phyloP scores from a whole-genome alignment of 1,284 basidiomycete species.

The Rhodotorula sp. region DNA sequence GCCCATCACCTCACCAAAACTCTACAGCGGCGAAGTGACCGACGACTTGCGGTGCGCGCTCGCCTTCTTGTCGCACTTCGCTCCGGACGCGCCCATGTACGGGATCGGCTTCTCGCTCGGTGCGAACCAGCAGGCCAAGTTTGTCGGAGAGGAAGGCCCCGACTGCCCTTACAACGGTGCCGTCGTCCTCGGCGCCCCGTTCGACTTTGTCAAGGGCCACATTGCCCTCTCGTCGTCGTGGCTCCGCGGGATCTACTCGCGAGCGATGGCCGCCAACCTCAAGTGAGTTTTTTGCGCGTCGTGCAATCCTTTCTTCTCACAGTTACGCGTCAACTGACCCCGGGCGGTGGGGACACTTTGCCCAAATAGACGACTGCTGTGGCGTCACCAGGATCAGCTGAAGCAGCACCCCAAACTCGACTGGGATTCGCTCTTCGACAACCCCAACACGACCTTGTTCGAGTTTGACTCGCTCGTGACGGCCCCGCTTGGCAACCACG shows the following conservation, averaged over 20 bases:
- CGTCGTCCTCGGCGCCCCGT: conserved; percentile 76
- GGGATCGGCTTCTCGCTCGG: conserved; percentile 93
- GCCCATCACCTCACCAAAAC: conserved; percentile 32
- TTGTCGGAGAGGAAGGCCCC: conserved; percentile 76
- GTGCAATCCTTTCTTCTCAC: too few relatives aligned
- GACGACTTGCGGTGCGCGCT: conserved; percentile 66
- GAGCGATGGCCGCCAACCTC: conserved; percentile 44
- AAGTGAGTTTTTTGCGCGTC: conserved; percentile 11
- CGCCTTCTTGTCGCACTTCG: conserved; percentile 69
- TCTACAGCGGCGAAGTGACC: conserved; percentile 40
- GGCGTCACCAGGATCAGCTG: conserved; percentile 55
- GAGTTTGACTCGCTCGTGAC: conserved; percentile 62
- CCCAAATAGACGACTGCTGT: conserved; percentile 57
- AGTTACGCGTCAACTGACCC: too few relatives aligned
- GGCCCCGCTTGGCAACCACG: conserved; percentile 55
- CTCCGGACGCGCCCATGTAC: conserved; percentile 75
- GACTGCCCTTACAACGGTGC: conserved; percentile 70
- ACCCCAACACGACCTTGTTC: conserved; percentile 45
- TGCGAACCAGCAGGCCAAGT: conserved; percentile 86
- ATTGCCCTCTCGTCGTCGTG: conserved; percentile 35
- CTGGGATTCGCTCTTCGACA: conserved; percentile 39
- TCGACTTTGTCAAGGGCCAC: conserved; percentile 62
- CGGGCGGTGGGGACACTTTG: too few relatives aligned
- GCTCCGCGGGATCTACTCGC: conserved; percentile 39
- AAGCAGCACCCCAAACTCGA: conserved; percentile 36